Percentiles rank a stretch among this genome's conserved stretches.
These are phyloP conservation scores for Calonectria pseudoreteaudii DNA, from an alignment of 2,329 filamentous ascomycete species.

Conservation along the genomic window DNA sequence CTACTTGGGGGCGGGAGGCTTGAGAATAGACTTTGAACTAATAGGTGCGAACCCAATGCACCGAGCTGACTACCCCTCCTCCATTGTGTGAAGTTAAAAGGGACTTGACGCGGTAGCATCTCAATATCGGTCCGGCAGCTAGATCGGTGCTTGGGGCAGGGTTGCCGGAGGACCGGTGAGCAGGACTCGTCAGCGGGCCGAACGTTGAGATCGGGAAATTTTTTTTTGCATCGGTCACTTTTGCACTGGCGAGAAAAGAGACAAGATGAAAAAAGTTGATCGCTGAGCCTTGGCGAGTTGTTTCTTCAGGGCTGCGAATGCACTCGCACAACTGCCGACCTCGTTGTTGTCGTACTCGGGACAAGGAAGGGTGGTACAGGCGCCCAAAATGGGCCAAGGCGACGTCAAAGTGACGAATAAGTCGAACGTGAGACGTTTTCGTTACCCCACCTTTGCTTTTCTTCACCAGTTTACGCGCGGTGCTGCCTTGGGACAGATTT, in stretches of 20 bases:
- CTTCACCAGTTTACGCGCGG: not conserved
- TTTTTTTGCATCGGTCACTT: not conserved
- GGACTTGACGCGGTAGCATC: not conserved
- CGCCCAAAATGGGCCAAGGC: not conserved
- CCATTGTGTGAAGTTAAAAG: not conserved
- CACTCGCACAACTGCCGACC: not conserved
- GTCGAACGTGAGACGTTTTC: not conserved
- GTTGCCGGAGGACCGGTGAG: constrained; percentile 14
- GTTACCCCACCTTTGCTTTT: not conserved
- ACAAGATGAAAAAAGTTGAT: not conserved
- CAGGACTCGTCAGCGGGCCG: not conserved
- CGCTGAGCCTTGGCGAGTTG: not conserved
- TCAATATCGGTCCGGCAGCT: constrained; percentile 16
- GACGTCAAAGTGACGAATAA: constrained; percentile 22
- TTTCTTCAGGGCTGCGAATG: not conserved
- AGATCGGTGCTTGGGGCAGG: not conserved
- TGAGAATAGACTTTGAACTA: constrained; percentile 13
- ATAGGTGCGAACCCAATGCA: constrained; percentile 1
- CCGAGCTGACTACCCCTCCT: not conserved
- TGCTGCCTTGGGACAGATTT: not conserved
- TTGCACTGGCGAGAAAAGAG: constrained; percentile 3
- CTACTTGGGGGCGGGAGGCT: not conserved
- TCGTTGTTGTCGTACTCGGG: not conserved
- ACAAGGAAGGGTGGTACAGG: not conserved
- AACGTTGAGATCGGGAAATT: not conserved